Conservation (phyloP, 805 yeast genomes). For the Candida corydali region DNA sequence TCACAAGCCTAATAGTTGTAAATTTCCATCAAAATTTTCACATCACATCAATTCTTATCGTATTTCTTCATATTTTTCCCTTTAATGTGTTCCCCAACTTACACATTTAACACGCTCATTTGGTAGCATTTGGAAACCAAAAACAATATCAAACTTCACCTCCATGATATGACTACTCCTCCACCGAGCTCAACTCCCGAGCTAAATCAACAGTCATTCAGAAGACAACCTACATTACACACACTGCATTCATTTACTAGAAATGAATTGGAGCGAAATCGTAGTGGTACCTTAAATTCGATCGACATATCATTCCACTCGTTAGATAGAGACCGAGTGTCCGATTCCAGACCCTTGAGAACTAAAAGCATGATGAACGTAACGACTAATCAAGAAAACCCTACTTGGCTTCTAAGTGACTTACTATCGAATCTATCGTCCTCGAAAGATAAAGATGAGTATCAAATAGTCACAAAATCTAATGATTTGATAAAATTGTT, state of each 20-base stretch:
- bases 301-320: conserved; percentile 7
- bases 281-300: conserved; percentile 8
- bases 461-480: conserved; percentile 51
- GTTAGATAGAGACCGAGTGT: conserved; percentile 3
- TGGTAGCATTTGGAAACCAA: too few relatives aligned
- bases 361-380: not conserved
- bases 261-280: conserved; percentile 1
- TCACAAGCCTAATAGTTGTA: too few relatives aligned
- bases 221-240: not conserved
- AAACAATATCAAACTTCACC: too few relatives aligned
- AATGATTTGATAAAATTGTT: conserved; percentile 11
- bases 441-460: conserved; percentile 46
- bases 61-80: too few relatives aligned
- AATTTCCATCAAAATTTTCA: too few relatives aligned
- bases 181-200: conserved; percentile 3
- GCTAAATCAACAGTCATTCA: not conserved
- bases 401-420: conserved; percentile 63
- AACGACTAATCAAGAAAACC: conserved; percentile 12
- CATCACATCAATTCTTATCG: too few relatives aligned
- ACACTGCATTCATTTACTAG: not conserved
- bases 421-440: conserved; percentile 47
- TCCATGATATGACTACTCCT: conserved; percentile 3
- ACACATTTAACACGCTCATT: too few relatives aligned
- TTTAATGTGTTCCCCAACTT: too few relatives aligned
- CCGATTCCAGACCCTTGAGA: not conserved